A percentile compares a stretch with the other conserved stretches of the same genome.
phyloP scores from a whole-genome alignment of 768 basidiomycete genomes.

The Infundibulicybe gibba region DNA sequence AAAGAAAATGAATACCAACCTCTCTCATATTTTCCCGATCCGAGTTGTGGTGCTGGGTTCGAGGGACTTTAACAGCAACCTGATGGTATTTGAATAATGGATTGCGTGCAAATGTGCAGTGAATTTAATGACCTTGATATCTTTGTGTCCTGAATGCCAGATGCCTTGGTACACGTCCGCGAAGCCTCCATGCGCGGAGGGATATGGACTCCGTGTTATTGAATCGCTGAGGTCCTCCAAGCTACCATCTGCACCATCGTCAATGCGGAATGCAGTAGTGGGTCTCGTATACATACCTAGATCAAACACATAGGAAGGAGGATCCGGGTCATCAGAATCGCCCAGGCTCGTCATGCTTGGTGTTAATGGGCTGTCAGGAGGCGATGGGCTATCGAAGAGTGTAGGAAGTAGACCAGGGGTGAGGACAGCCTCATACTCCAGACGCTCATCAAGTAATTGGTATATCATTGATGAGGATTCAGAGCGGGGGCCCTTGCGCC shows the following conservation, averaged over 20 bases:
- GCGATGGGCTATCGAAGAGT: slow-evolving; percentile 21
- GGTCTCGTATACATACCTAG: neutral
- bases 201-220: slow-evolving; percentile 24
- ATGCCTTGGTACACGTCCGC: slow-evolving; percentile 38
- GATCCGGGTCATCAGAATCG: slow-evolving; percentile 3
- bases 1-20: neutral
- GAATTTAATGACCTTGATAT: slow-evolving; percentile 9
- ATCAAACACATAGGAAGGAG: neutral
- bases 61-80: slow-evolving; percentile 34
- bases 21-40: slow-evolving; percentile 28
- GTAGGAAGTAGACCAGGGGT: slow-evolving; percentile 34
- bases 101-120: no score
- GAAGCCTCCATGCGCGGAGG: slow-evolving; percentile 39
- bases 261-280: neutral
- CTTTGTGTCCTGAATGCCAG: slow-evolving; percentile 22
- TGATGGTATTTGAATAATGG: neutral
- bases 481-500: slow-evolving; percentile 31
- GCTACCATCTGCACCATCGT: slow-evolving; percentile 2
- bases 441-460: slow-evolving; percentile 13
- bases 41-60: slow-evolving; percentile 8
- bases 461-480: slow-evolving; percentile 31
- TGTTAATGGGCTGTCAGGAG: slow-evolving; percentile 7
- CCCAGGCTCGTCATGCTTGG: neutral
- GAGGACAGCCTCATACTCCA: slow-evolving; percentile 21
- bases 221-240: slow-evolving; percentile 28